Percentiles rank a stretch among this genome's conserved stretches.
Evolutionary conservation across 2,329 filamentous ascomycete species (phyloP).

Genomic region (Dryadomyces quercus-mongolicae): DNA sequence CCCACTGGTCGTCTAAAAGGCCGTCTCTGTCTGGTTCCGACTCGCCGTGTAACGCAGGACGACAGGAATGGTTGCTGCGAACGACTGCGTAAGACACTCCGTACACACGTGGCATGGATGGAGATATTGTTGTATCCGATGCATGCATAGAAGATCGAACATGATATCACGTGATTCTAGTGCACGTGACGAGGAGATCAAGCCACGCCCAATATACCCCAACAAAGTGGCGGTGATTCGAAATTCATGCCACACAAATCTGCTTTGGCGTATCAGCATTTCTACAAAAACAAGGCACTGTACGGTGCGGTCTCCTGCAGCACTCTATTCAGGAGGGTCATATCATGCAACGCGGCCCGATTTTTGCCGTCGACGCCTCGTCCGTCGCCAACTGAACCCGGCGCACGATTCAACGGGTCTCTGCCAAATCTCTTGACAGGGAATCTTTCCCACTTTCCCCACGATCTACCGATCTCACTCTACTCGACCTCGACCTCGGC

Average conservation of each 20-base stretch:
- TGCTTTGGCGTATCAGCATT: neutral
- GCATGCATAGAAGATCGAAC: no score
- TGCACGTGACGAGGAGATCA: neutral
- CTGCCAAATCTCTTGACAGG: neutral
- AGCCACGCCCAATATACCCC: neutral
- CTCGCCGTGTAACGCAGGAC: no score
- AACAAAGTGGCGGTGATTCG: conserved; percentile 4
- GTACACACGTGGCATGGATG: neutral
- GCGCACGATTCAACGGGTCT: neutral
- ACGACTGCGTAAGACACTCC: no score
- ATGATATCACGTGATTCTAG: neutral
- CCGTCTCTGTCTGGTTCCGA: no score
- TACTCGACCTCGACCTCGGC: no score
- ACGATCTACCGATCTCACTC: neutral
- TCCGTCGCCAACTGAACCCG: neutral
- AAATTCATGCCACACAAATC: conserved; percentile 1
- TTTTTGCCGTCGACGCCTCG: neutral
- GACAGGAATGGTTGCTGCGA: no score
- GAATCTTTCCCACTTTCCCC: neutral
- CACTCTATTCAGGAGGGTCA: neutral
- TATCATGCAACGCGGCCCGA: neutral
- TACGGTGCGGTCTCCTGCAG: neutral
- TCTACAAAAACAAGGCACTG: neutral
- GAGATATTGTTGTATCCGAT: no score
- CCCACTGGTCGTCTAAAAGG: no score